A percentile compares a stretch with the other conserved stretches of the same genome.
phyloP scores from a whole-genome alignment of 768 basidiomycete genomes.

The Russula foetens region DNA sequence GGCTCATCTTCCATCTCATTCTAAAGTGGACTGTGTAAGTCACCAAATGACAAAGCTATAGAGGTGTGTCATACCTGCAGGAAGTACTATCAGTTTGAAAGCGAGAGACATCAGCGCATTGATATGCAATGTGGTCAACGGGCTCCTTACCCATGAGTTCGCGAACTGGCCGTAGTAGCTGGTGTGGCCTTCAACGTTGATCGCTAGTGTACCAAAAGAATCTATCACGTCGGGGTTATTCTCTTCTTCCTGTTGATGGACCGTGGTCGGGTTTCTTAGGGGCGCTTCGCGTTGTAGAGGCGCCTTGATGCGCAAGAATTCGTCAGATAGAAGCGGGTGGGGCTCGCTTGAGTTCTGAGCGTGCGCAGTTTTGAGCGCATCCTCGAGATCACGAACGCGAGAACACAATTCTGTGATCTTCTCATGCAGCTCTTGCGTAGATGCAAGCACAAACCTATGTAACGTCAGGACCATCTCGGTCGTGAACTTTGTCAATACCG shows the following conservation, averaged over 20 bases:
- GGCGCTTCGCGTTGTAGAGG: constrained; percentile 58
- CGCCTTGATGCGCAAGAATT: constrained; percentile 66
- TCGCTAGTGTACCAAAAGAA: constrained; percentile 73
- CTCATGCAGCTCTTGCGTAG: constrained; percentile 74
- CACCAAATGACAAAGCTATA: constrained; percentile 1
- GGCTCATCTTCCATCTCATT: constrained; percentile 51
- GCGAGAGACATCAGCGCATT: constrained; percentile 16
- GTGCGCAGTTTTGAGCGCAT: constrained; percentile 55
- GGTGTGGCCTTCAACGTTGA: constrained; percentile 60
- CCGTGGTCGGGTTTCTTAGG: constrained; percentile 24
- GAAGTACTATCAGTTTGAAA: constrained; percentile 45
- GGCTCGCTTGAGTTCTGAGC: constrained; percentile 45
- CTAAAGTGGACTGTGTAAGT: constrained; percentile 32
- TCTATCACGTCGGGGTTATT: constrained; percentile 68
- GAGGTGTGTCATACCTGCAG: constrained; percentile 46
- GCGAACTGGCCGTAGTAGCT: constrained; percentile 73
- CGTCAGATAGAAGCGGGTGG: constrained; percentile 64
- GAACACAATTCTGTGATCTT: constrained; percentile 68
- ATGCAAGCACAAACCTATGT: constrained; percentile 66
- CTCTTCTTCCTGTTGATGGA: constrained; percentile 43
- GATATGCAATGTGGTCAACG: neutral
- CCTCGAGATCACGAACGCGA: constrained; percentile 72
- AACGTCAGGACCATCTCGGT: constrained; percentile 1
- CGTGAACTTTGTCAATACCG: constrained; percentile 15
- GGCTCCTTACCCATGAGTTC: constrained; percentile 59